A percentile compares a stretch with the other conserved stretches of the same genome.
Evolutionary conservation across 441 rosid genomes (phyloP).

Genomic region (Lepidium campestre): DNA sequence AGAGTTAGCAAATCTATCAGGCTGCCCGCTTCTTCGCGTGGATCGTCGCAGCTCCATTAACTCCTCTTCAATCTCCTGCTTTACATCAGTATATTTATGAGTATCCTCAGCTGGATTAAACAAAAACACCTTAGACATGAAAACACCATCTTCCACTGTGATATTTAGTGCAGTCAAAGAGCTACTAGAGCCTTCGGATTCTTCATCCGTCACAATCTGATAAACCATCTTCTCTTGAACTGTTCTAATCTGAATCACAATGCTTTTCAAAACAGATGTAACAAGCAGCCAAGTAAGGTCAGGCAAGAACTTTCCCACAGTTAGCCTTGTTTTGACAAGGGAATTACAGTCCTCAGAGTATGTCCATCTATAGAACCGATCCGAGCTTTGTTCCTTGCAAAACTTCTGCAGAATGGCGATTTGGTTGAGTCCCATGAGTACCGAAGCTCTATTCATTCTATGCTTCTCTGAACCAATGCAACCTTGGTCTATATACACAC

Average conservation of each 20-base stretch:
- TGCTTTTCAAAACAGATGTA: constrained; percentile 52
- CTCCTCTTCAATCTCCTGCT: constrained; percentile 29
- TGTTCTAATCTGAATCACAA: constrained; percentile 48
- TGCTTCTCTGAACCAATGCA: constrained; percentile 53
- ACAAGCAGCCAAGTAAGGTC: constrained; percentile 72
- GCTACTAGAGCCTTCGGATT: constrained; percentile 2
- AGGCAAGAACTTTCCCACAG: constrained; percentile 53
- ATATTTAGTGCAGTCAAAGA: constrained; percentile 44
- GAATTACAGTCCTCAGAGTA: constrained; percentile 53
- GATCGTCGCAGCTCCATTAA: constrained; percentile 62
- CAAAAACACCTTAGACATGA: constrained; percentile 32
- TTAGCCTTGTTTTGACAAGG: constrained; percentile 46
- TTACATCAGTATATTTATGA: constrained; percentile 2
- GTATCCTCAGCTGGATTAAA: constrained; percentile 31
- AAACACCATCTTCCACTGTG: constrained; percentile 42
- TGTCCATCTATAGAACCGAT: constrained; percentile 56
- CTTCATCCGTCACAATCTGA: constrained; percentile 44
- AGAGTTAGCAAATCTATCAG: constrained; percentile 56
- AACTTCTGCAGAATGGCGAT: constrained; percentile 69
- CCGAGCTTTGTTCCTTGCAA: constrained; percentile 37
- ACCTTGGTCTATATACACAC: constrained; percentile 47
- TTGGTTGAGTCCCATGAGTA: constrained; percentile 42
- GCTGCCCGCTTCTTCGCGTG: constrained; percentile 58
- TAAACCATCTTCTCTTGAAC: constrained; percentile 59
- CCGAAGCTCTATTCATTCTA: constrained; percentile 41